Percentiles rank a stretch among this genome's conserved stretches.
phyloP scores from a whole-genome alignment of 1,139 yeast genomes.

The Sugiyamaella neomexicana region DNA sequence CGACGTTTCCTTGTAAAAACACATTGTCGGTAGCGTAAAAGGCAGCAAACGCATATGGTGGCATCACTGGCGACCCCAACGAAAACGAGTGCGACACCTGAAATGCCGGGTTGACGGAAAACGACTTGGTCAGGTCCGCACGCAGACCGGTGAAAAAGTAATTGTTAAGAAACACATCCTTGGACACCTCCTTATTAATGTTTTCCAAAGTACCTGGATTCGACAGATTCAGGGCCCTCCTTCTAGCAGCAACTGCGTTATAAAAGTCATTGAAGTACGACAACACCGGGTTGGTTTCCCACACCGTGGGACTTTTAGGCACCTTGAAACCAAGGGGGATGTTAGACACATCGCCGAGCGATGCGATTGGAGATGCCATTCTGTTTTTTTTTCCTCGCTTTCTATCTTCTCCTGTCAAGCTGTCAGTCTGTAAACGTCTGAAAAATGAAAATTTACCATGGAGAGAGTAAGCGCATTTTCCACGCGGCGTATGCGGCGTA shows the following conservation, averaged over 20 bases:
- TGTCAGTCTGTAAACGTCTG: neutral
- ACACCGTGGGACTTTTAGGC: slow-evolving; percentile 42
- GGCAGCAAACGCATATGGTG: slow-evolving; percentile 90
- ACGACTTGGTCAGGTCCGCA: slow-evolving; percentile 94
- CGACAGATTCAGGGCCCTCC: slow-evolving; percentile 74
- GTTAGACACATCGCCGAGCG: slow-evolving; percentile 19
- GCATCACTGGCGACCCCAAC: slow-evolving; percentile 81
- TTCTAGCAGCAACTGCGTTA: slow-evolving; percentile 68
- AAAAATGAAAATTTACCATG: slow-evolving; percentile 12
- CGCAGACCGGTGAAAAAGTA: slow-evolving; percentile 94
- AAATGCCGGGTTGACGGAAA: slow-evolving; percentile 90
- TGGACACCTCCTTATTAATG: slow-evolving; percentile 86
- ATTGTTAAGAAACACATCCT: slow-evolving; percentile 88
- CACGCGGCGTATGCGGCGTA: neutral
- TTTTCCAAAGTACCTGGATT: slow-evolving; percentile 97
- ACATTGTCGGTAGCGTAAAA: slow-evolving; percentile 84
- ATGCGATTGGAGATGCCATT: slow-evolving; percentile 17
- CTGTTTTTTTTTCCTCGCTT: neutral
- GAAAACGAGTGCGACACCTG: slow-evolving; percentile 95
- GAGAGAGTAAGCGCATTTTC: neutral
- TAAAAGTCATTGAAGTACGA: slow-evolving; percentile 78
- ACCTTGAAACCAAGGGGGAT: slow-evolving; percentile 23
- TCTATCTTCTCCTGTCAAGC: neutral
- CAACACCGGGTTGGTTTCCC: slow-evolving; percentile 86
- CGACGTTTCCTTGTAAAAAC: slow-evolving; percentile 89